Conservation (phyloP, 768 basidiomycete genomes). For the Chlorophyllum brunneum region DNA sequence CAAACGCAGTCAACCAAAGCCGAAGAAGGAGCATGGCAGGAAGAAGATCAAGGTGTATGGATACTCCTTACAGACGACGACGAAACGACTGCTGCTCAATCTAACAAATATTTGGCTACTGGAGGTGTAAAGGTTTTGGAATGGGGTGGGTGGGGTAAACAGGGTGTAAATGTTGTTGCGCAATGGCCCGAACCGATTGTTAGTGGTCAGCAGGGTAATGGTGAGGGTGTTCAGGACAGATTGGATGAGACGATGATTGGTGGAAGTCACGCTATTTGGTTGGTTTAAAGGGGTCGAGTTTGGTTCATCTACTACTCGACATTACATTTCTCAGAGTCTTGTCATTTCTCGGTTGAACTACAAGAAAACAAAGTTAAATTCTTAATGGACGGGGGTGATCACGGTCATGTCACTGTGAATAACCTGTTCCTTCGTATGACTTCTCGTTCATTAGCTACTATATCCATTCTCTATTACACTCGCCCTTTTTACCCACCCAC, state of each 20-base stretch:
- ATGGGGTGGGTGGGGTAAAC: conserved; percentile 43
- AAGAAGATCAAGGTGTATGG: conserved; percentile 30
- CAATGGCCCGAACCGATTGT: conserved; percentile 33
- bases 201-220: background rate
- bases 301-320: too few relatives aligned
- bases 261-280: conserved; percentile 51
- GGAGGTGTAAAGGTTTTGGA: conserved; percentile 44
- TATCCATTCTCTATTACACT: too few relatives aligned
- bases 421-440: too few relatives aligned
- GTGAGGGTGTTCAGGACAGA: conserved; percentile 13
- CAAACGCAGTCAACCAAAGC: background rate
- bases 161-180: conserved; percentile 35
- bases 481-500: too few relatives aligned
- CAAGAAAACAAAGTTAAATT: too few relatives aligned
- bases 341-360: too few relatives aligned
- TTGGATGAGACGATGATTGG: conserved; percentile 29
- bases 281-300: conserved; percentile 27
- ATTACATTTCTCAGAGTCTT: too few relatives aligned
- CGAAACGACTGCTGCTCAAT: conserved; percentile 21
- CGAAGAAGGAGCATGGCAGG: background rate
- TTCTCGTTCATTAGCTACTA: too few relatives aligned
- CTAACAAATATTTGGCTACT: conserved; percentile 18
- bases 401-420: too few relatives aligned
- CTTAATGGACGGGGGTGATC: too few relatives aligned
- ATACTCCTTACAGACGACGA: conserved; percentile 49